Evolutionary conservation across 495 filamentous ascomycete species (phyloP).

Genomic region (Stereocaulon alpinum): DNA sequence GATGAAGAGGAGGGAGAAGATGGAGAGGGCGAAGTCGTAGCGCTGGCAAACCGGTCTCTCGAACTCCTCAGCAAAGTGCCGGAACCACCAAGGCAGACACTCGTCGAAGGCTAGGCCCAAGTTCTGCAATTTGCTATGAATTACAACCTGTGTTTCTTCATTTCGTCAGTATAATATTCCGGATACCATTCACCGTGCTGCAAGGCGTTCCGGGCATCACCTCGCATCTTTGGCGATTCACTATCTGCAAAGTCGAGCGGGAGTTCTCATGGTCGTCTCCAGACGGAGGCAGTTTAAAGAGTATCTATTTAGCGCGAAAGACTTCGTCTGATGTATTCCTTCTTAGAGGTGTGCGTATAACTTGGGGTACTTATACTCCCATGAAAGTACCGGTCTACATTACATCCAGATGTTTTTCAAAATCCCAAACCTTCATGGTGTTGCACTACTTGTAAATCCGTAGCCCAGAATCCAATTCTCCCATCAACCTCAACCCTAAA

Average conservation of each 20-base stretch:
- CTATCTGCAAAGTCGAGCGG: slow-evolving; percentile 1
- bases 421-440: background rate
- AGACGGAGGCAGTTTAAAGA: slow-evolving; percentile 1
- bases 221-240: background rate
- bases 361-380: background rate
- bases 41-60: slow-evolving; percentile 76
- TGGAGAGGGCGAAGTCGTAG: slow-evolving; percentile 89
- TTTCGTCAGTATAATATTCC: background rate
- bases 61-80: slow-evolving; percentile 66
- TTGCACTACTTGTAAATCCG: no score
- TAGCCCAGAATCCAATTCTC: background rate
- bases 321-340: slow-evolving; percentile 3
- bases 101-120: slow-evolving; percentile 43
- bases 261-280: background rate
- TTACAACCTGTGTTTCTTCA: background rate
- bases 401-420: background rate
- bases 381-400: background rate
- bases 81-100: slow-evolving; percentile 29
- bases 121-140: background rate
- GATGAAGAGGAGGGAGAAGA: slow-evolving; percentile 81
- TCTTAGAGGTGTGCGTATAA: background rate
- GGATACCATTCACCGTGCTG: slow-evolving; percentile 6
- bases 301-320: background rate
- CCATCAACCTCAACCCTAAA: background rate
- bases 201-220: slow-evolving; percentile 17